These are phyloP conservation scores for Xylaria sp. DNA, from an alignment of 2,329 filamentous ascomycete species.

Conservation along the genomic window DNA sequence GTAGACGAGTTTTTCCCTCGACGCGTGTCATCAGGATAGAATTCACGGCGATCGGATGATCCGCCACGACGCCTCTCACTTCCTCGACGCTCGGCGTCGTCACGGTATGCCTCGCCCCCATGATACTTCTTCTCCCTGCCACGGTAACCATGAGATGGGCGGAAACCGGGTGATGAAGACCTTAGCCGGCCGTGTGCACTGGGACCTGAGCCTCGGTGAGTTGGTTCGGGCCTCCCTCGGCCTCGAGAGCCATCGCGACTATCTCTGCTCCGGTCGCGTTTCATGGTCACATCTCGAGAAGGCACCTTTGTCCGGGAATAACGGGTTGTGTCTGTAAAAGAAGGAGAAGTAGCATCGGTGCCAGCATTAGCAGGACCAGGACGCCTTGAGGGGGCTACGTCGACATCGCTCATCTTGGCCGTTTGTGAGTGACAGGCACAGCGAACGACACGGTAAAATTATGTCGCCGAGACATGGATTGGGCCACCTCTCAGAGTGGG, in stretches of 20 bases:
- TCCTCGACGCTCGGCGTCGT: conserved; percentile 47
- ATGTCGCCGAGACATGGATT: conserved; percentile 48
- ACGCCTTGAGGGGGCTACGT: conserved; percentile 41
- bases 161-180: conserved; percentile 43
- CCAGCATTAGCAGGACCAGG: conserved; percentile 39
- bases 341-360: conserved; percentile 23
- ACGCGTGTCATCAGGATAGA: conserved; percentile 45
- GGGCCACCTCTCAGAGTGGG: conserved; percentile 45
- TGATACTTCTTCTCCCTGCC: conserved; percentile 41
- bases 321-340: conserved; percentile 35
- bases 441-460: conserved; percentile 44
- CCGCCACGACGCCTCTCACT: conserved; percentile 52
- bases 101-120: conserved; percentile 47
- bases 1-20: conserved; percentile 37
- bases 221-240: conserved; percentile 50
- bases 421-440: conserved; percentile 24
- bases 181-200: conserved; percentile 40
- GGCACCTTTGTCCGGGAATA: conserved; percentile 34
- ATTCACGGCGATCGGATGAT: conserved; percentile 54
- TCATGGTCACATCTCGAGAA: conserved; percentile 55
- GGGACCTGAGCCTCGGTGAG: conserved; percentile 40
- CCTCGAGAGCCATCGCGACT: conserved; percentile 51
- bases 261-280: conserved; percentile 53
- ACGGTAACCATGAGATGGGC: conserved; percentile 41
- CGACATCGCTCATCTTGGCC: conserved; percentile 44